Evolutionary conservation across 768 basidiomycete genomes (phyloP).

Genomic region (Tricholomella constricta): DNA sequence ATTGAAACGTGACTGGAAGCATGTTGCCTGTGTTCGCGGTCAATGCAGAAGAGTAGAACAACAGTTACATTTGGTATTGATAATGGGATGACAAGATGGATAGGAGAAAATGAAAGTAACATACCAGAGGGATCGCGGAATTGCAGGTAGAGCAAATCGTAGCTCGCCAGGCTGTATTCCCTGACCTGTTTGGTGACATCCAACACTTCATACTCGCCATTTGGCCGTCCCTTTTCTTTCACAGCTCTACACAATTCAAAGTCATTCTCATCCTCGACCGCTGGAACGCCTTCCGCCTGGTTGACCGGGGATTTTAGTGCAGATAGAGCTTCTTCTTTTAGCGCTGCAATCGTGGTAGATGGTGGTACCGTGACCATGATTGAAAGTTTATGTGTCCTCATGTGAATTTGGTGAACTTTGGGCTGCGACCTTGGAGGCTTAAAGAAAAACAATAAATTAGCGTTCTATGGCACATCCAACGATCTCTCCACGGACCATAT

Average conservation of each 20-base stretch:
- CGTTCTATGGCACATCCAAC: not conserved
- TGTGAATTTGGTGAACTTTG: conserved; percentile 65
- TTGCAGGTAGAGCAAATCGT: conserved; percentile 70
- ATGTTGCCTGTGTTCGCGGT: conserved; percentile 48
- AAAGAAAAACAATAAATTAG: not conserved
- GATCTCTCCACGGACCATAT: conserved; percentile 22
- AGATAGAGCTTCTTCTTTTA: conserved; percentile 65
- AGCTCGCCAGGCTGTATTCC: conserved; percentile 56
- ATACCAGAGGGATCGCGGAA: conserved; percentile 65
- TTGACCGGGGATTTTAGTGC: conserved; percentile 58
- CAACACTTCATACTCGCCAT: conserved; percentile 55
- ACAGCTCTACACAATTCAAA: conserved; percentile 66
- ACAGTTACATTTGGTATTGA: conserved; percentile 18
- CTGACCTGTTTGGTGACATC: conserved; percentile 43
- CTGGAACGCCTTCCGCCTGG: conserved; percentile 30
- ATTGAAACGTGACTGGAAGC: conserved; percentile 57
- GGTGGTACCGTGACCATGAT: conserved; percentile 60
- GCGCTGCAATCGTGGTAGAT: conserved; percentile 51
- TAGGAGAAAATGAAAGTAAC: conserved; percentile 23
- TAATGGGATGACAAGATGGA: conserved; percentile 12
- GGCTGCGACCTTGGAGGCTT: conserved; percentile 56
- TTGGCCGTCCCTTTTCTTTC: conserved; percentile 54
- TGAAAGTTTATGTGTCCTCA: conserved; percentile 75
- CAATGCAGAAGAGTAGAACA: conserved; percentile 15
- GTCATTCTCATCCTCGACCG: conserved; percentile 29